Conservation (phyloP, 2,329 filamentous ascomycete species). For the Xylariaceae sp. region DNA sequence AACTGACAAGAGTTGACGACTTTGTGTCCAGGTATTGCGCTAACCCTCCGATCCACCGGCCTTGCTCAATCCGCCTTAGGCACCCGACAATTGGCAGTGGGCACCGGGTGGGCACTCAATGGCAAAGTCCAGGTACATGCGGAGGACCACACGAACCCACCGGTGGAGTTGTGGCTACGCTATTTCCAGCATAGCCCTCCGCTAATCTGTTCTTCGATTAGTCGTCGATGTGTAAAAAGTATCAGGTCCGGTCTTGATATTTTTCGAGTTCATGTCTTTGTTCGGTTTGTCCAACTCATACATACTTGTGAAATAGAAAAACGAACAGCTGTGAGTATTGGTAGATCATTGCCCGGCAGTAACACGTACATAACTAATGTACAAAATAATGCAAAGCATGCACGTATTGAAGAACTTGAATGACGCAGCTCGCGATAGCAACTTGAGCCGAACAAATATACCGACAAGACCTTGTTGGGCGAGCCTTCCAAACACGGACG, state of each 20-base stretch:
- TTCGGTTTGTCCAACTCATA: too few species aligned
- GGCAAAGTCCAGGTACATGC: too few species aligned
- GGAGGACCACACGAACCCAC: too few species aligned
- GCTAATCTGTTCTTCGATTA: neutral
- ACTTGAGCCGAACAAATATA: too few species aligned
- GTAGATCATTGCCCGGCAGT: too few species aligned
- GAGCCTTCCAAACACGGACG: slow-evolving; percentile 14
- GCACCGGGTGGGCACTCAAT: neutral
- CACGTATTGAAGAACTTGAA: neutral
- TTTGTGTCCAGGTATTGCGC: neutral
- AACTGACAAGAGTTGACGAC: neutral
- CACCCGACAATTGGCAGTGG: neutral
- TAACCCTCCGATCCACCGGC: neutral
- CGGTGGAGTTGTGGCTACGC: neutral
- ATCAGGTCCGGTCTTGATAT: too few species aligned
- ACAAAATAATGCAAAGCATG: neutral
- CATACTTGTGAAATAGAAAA: too few species aligned
- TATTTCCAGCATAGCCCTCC: neutral
- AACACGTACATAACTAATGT: too few species aligned
- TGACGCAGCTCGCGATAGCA: neutral
- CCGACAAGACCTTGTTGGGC: neutral
- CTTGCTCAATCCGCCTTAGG: neutral
- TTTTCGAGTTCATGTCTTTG: too few species aligned
- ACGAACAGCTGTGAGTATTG: too few species aligned
- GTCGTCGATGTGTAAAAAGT: too few species aligned